Evolutionary conservation across 1,139 yeast genomes (phyloP).

Genomic region (Pichia sp.): DNA sequence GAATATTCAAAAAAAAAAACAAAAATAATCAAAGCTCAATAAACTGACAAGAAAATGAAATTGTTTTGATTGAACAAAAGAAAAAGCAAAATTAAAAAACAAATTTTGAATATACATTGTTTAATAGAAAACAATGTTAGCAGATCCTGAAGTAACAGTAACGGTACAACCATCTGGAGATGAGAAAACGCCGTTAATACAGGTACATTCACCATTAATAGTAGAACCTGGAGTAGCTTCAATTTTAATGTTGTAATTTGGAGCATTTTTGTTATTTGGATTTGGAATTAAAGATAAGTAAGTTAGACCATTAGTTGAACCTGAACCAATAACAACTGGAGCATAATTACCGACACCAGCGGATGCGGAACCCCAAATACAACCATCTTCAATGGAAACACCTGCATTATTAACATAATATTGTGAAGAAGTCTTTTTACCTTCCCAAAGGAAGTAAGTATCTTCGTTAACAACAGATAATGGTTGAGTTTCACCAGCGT

Average conservation of each 20-base stretch:
- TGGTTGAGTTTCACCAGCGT: constrained; percentile 58
- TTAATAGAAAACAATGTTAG: constrained; percentile 58
- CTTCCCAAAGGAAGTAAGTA: constrained; percentile 75
- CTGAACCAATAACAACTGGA: constrained; percentile 92
- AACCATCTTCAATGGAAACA: constrained; percentile 80
- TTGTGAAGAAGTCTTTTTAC: constrained; percentile 83
- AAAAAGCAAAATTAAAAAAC: no score
- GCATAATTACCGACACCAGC: constrained; percentile 96
- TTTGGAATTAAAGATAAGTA: constrained; percentile 92
- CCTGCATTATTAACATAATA: constrained; percentile 97
- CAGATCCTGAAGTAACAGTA: constrained; percentile 76
- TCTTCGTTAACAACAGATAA: constrained; percentile 75
- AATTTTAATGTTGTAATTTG: constrained; percentile 83
- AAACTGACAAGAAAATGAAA: no score
- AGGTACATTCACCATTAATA: constrained; percentile 71
- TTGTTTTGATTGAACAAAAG: no score
- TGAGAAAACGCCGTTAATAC: constrained; percentile 69
- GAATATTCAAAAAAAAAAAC: no score
- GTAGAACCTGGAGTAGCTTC: constrained; percentile 58
- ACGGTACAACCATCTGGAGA: constrained; percentile 92
- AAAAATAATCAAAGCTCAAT: no score
- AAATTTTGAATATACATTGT: background rate
- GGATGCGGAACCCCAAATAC: constrained; percentile 83
- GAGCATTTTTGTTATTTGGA: constrained; percentile 74
- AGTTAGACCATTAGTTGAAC: constrained; percentile 68